Percentiles rank a stretch among this genome's conserved stretches.
phyloP scores from a whole-genome alignment of 2,329 filamentous ascomycete genomes.

The Hypoxylon sp. region DNA sequence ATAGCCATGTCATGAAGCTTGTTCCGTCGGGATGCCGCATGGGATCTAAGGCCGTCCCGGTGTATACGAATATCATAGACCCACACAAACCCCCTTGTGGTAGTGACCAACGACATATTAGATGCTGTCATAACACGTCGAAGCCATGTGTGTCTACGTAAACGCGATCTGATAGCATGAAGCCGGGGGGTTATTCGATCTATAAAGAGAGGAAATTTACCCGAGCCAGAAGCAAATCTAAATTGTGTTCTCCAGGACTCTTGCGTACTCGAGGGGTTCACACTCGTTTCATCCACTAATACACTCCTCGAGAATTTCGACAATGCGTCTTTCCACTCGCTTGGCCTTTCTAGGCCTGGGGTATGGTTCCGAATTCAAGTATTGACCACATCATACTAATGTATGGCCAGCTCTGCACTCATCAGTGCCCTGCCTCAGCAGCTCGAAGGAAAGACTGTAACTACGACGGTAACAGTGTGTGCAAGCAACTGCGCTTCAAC shows the following conservation, averaged over 20 bases:
- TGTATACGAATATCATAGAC: constrained; percentile 40
- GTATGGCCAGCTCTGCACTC: constrained; percentile 44
- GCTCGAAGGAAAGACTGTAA: constrained; percentile 43
- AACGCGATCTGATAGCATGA: constrained; percentile 24
- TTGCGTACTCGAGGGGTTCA: constrained; percentile 41
- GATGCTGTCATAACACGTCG: constrained; percentile 32
- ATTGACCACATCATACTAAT: constrained; percentile 40
- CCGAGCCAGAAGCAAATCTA: constrained; percentile 7
- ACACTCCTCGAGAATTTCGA: constrained; percentile 30
- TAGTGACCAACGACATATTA: constrained; percentile 15
- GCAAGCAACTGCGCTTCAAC: constrained; percentile 48
- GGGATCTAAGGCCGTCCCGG: constrained; percentile 33
- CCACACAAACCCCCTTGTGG: constrained; percentile 25
- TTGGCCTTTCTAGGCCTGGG: constrained; percentile 50
- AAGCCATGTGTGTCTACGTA: constrained; percentile 33
- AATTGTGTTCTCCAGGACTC: constrained; percentile 16
- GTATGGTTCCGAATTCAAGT: constrained; percentile 38
- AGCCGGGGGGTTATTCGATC: not conserved
- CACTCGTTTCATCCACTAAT: constrained; percentile 47
- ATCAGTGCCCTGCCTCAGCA: constrained; percentile 45
- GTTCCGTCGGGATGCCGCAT: constrained; percentile 50
- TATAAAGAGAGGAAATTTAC: constrained; percentile 41
- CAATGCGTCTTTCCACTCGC: constrained; percentile 47
- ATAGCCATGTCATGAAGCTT: constrained; percentile 35
- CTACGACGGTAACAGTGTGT: constrained; percentile 50